Conservation (phyloP, 805 yeast genomes). For the Candida succiphila region DNA sequence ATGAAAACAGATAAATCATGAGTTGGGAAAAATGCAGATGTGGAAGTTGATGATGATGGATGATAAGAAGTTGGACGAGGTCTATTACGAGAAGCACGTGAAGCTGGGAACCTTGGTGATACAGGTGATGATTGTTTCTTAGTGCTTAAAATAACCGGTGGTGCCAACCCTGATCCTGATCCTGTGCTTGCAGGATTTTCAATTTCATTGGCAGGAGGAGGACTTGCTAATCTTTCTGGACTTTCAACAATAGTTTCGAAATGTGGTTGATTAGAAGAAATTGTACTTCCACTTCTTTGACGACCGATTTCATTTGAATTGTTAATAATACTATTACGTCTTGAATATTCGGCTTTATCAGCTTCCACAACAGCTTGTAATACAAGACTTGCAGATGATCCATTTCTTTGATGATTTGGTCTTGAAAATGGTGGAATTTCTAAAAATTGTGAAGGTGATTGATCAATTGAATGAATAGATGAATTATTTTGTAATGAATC, state of each 20-base stretch:
- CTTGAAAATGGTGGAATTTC: slow-evolving; percentile 1
- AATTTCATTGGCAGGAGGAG: too few relatives aligned
- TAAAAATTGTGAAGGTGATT: background rate
- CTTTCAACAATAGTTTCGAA: slow-evolving; percentile 32
- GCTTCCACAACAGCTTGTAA: slow-evolving; percentile 69
- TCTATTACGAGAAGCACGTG: slow-evolving; percentile 30
- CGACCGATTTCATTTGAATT: slow-evolving; percentile 4
- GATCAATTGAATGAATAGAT: background rate
- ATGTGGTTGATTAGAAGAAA: slow-evolving; percentile 10
- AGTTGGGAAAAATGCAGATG: slow-evolving; percentile 12
- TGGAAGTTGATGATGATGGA: slow-evolving; percentile 40
- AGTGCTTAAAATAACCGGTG: too few relatives aligned
- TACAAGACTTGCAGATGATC: slow-evolving; percentile 55
- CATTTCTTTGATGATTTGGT: slow-evolving; percentile 13
- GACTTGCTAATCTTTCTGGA: slow-evolving; percentile 26
- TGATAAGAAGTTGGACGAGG: slow-evolving; percentile 84
- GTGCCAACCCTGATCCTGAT: slow-evolving; percentile 13
- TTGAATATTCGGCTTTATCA: slow-evolving; percentile 27
- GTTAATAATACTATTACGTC: slow-evolving; percentile 20
- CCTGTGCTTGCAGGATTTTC: slow-evolving; percentile 1
- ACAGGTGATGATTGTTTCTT: slow-evolving; percentile 14
- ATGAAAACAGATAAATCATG: slow-evolving; percentile 21
- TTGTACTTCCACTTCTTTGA: slow-evolving; percentile 2
- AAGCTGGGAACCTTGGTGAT: slow-evolving; percentile 20
- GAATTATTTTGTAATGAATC: background rate